phyloP scores from a whole-genome alignment of 768 basidiomycete species.

The Rhodotorula babjevae region DNA sequence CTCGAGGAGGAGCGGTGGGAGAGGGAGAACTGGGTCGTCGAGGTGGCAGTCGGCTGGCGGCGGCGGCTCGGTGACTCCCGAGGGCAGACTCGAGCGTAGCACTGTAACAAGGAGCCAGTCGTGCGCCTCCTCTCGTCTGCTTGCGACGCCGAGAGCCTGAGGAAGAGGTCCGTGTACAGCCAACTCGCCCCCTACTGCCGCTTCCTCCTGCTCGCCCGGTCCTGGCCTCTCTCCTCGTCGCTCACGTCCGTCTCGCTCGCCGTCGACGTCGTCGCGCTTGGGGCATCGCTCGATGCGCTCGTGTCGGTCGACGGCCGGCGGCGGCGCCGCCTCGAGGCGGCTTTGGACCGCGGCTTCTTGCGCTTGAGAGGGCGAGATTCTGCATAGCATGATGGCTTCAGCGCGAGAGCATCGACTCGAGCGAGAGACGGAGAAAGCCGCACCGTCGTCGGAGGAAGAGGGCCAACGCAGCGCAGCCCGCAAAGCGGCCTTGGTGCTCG shows the following conservation, averaged over 20 bases:
- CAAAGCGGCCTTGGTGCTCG: too few relatives aligned
- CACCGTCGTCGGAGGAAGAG: neutral
- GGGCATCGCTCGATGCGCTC: neutral
- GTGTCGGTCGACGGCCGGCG: neutral
- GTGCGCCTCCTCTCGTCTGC: too few relatives aligned
- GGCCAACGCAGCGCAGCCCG: neutral
- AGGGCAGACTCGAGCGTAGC: too few relatives aligned
- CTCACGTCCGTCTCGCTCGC: neutral
- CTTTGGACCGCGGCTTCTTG: neutral
- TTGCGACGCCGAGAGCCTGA: too few relatives aligned
- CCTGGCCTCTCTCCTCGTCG: neutral
- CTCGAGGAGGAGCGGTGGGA: conserved; percentile 51
- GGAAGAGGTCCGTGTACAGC: neutral
- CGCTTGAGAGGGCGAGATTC: neutral
- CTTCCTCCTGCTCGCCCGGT: neutral
- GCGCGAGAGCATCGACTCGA: too few relatives aligned
- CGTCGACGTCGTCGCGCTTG: too few relatives aligned
- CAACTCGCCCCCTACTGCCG: neutral
- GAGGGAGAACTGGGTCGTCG: conserved; percentile 38
- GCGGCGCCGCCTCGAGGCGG: too few relatives aligned
- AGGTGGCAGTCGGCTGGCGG: conserved; percentile 31
- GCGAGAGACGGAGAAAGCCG: too few relatives aligned
- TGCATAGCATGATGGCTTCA: too few relatives aligned
- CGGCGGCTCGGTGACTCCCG: neutral
- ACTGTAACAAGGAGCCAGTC: too few relatives aligned